These are phyloP conservation scores for Nigrospora osmanthi DNA, from an alignment of 2,329 filamentous ascomycete species.

Conservation along the genomic window DNA sequence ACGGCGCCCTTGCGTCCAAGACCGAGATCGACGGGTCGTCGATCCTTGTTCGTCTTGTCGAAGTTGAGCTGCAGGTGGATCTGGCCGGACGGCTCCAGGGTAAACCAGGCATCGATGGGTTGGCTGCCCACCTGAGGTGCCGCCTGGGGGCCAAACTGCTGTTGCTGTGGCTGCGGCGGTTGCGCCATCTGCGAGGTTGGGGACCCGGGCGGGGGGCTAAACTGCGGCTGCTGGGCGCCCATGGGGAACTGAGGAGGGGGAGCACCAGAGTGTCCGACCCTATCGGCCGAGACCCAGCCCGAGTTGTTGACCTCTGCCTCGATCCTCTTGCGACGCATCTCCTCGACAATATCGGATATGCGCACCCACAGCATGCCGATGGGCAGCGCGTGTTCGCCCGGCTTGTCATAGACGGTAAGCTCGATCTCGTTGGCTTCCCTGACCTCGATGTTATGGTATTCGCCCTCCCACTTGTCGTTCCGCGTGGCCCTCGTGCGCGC, in stretches of 20 bases:
- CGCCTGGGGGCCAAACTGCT: constrained; percentile 23
- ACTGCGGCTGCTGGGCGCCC: constrained; percentile 38
- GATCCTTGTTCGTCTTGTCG: constrained; percentile 80
- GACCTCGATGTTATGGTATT: constrained; percentile 85
- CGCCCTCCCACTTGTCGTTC: constrained; percentile 85
- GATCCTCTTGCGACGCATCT: constrained; percentile 94
- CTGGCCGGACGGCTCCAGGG: constrained; percentile 85
- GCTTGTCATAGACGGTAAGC: constrained; percentile 94
- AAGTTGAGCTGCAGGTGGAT: constrained; percentile 91
- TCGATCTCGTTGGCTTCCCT: constrained; percentile 99
- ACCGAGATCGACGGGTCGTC: constrained; percentile 76
- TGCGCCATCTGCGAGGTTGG: constrained; percentile 24
- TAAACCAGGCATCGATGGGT: constrained; percentile 91
- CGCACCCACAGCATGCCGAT: constrained; percentile 95
- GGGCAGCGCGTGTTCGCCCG: constrained; percentile 80
- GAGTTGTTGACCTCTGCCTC: constrained; percentile 91
- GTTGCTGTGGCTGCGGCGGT: constrained; percentile 16
- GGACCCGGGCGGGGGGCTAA: constrained; percentile 35
- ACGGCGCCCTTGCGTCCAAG: constrained; percentile 93
- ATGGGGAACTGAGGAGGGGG: constrained; percentile 52
- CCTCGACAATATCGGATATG: constrained; percentile 94
- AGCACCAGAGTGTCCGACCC: constrained; percentile 57
- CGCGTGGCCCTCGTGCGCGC: constrained; percentile 79
- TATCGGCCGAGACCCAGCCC: constrained; percentile 95
- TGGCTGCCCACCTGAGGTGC: constrained; percentile 47